Percentiles rank a stretch among this genome's conserved stretches.
Conservation (phyloP, 371 early-diverging fungal genomes). For the Mortierella polycephala region DNA sequence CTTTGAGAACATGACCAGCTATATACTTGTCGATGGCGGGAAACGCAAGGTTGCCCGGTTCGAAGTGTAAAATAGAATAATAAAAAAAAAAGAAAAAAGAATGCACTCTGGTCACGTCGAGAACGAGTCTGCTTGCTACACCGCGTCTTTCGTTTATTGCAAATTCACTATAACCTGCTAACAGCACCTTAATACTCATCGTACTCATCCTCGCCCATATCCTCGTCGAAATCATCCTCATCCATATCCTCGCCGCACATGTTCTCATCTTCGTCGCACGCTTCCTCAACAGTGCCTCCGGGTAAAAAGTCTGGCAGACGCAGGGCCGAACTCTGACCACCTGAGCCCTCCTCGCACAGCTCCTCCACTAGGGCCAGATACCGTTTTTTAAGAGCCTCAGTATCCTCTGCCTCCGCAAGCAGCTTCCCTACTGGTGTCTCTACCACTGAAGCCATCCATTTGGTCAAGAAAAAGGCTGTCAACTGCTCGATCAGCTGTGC, state of each 20-base stretch:
- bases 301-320: constrained; percentile 39
- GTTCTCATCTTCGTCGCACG: neutral
- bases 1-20: constrained; percentile 45
- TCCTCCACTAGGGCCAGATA: constrained; percentile 34
- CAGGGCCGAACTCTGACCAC: constrained; percentile 44
- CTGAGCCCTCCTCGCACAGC: constrained; percentile 44
- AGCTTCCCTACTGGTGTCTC: constrained; percentile 13
- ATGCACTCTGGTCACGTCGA: neutral
- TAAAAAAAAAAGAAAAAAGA: neutral
- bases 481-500: constrained; percentile 42
- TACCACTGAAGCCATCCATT: constrained; percentile 16
- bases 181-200: constrained; percentile 3
- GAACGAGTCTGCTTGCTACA: neutral
- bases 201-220: neutral
- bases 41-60: constrained; percentile 40
- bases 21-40: constrained; percentile 28
- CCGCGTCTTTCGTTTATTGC: neutral
- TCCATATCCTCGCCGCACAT: neutral
- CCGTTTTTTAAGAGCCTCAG: constrained; percentile 17
- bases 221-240: neutral
- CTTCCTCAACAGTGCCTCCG: constrained; percentile 6
- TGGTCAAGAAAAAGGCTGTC: constrained; percentile 28
- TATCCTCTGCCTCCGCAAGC: constrained; percentile 31
- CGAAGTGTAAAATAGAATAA: constrained; percentile 28
- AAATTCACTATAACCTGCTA: too few species aligned